Evolutionary conservation across 768 basidiomycete genomes (phyloP), one percentile per base, ranked within the genome.

Genomic region (Epithele typhae): DNA sequence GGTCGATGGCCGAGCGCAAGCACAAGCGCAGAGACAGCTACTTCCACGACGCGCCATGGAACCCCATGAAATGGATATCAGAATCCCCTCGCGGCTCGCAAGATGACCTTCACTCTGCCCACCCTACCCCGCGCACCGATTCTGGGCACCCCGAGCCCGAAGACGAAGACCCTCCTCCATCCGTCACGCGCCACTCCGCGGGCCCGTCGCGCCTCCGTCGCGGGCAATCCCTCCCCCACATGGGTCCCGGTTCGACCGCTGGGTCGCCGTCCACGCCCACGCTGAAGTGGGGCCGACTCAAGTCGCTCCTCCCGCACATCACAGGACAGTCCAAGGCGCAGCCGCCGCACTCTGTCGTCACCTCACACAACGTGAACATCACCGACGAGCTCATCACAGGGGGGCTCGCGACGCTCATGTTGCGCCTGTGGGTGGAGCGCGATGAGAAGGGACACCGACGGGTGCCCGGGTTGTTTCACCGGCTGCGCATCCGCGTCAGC

Each of bases 381-480:
- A 86, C 78, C 5, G 87, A 92, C 53, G 90, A 92, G 55, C 78
- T 92, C 37, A 84, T 89, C 12, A 76, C 81, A 2, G 86, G 89
- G 4, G 86, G 88, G 15, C 76, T 94, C 5, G 85, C 87, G 1
- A 76, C 82, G 14, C 69, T 92, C 25, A 84, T 93, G 77, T 64
- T 91, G 30, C 76, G 81, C 23, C 73, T 94, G 54, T 89, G 87
- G 82, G 82, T 92, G 51, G 90, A 93, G 57, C 81, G 82, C 24
- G 92, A 93, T 61, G 91, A 94, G 66, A 84, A 82, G 55, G 81
- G 72, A n/a, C 78, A 84, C 45, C 72, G 89, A n/a, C 80, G 92
- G 18, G 71, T 91, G n/a, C 86, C 88, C 5, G 65, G 83, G 24
- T 70, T 92, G 39, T 73, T 93, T 43, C 84, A 92, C 60, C 81